Percentiles rank a stretch among this genome's conserved stretches.
Conservation (phyloP, 2,329 filamentous ascomycete species). For the Boeremia lycopersici region DNA sequence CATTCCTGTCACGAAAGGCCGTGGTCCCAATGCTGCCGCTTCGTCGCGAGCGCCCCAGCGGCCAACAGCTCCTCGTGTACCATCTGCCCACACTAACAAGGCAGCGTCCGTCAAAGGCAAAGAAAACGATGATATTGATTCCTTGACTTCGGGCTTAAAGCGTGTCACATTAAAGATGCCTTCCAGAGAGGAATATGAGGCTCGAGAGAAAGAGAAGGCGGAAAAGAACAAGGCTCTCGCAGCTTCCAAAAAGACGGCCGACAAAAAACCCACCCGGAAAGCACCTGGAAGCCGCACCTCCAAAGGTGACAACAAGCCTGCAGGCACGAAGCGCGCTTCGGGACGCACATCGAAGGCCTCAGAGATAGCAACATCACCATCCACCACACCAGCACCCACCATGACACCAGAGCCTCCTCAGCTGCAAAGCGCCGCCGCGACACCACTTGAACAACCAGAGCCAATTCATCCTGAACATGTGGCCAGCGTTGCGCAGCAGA, state of each 20-base stretch:
- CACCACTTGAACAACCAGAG: conserved; percentile 37
- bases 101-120: conserved; percentile 26
- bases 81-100: conserved; percentile 44
- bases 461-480: conserved; percentile 26
- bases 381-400: conserved; percentile 47
- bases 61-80: conserved; percentile 51
- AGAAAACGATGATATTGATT: conserved; percentile 52
- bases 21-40: conserved; percentile 51
- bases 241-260: conserved; percentile 41
- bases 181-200: conserved; percentile 62
- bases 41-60: conserved; percentile 42
- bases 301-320: conserved; percentile 13
- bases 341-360: conserved; percentile 34
- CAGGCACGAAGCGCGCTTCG: conserved; percentile 30
- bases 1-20: conserved; percentile 65
- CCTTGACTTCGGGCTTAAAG: conserved; percentile 59
- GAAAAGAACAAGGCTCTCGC: conserved; percentile 47
- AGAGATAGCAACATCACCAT: conserved; percentile 34
- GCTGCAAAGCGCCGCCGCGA: conserved; percentile 25
- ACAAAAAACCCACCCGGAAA: conserved; percentile 31
- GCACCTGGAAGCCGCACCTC: conserved; percentile 26
- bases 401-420: conserved; percentile 41
- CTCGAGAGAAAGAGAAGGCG: conserved; percentile 55
- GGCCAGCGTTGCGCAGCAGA: conserved; percentile 14
- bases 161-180: conserved; percentile 65